phyloP scores from a whole-genome alignment of 1,284 basidiomycete species.

The Phellopilus nigrolimitatus region DNA sequence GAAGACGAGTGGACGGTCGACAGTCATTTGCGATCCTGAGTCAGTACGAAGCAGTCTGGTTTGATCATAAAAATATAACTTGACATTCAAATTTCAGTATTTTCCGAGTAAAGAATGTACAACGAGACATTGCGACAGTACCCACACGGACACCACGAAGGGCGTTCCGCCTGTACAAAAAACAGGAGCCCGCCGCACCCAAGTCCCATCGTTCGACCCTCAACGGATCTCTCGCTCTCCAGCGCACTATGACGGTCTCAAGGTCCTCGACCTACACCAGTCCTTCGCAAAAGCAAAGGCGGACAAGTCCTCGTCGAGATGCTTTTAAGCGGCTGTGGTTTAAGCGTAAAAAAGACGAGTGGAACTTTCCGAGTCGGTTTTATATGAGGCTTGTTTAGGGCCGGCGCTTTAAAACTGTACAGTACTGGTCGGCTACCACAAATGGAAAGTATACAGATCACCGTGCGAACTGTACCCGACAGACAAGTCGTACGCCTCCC shows the following conservation, averaged over 20 bases:
- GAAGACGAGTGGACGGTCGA: too few relatives aligned
- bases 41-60: too few relatives aligned
- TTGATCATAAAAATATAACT: too few relatives aligned
- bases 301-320: conserved; percentile 79
- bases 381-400: conserved; percentile 22
- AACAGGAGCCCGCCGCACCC: conserved; percentile 69
- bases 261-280: conserved; percentile 74
- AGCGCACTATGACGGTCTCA: conserved; percentile 78
- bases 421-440: conserved; percentile 4
- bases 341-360: conserved; percentile 41
- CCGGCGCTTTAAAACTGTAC: conserved; percentile 14
- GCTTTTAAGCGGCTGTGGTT: conserved; percentile 73
- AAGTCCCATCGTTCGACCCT: conserved; percentile 64
- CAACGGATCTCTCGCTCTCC: conserved; percentile 50
- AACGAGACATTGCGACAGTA: conserved; percentile 81
- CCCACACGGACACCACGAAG: conserved; percentile 67
- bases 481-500: background rate
- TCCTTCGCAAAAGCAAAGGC: conserved; percentile 52
- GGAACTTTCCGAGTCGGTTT: conserved; percentile 15
- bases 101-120: too few relatives aligned
- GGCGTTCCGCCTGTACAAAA: conserved; percentile 40
- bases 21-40: too few relatives aligned
- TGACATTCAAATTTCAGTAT: too few relatives aligned
- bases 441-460: too few relatives aligned
- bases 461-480: too few relatives aligned